Conservation (phyloP, 176 grass and related monocot genomes). For the Leersia perrieri region DNA sequence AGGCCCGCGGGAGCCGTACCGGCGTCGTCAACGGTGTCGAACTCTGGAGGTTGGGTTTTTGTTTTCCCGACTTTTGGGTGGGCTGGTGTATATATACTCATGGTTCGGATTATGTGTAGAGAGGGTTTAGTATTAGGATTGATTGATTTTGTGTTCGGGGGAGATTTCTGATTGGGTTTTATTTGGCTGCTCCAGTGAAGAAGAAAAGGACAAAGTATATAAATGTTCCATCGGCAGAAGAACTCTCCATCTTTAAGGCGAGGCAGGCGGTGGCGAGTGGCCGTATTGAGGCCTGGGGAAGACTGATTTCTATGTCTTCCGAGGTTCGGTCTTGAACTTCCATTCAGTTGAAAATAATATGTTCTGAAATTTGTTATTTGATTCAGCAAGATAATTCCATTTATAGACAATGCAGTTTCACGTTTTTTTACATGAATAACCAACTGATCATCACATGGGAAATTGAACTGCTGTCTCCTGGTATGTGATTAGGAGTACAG, state of each 20-base stretch:
- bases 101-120: not conserved
- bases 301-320: conserved; percentile 49
- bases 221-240: not conserved
- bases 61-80: too few species aligned
- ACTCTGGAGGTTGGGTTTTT: conserved; percentile 14
- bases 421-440: not conserved
- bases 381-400: not conserved
- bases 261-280: not conserved
- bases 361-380: not conserved
- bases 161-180: not conserved
- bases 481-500: not conserved
- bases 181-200: not conserved
- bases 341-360: not conserved
- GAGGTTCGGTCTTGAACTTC: conserved; percentile 21
- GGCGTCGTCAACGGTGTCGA: conserved; percentile 23
- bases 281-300: conserved; percentile 31
- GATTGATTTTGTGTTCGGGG: not conserved
- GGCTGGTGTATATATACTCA: too few species aligned
- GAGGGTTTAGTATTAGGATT: not conserved
- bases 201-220: conserved; percentile 5
- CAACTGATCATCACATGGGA: not conserved
- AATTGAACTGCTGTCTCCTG: not conserved
- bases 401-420: not conserved
- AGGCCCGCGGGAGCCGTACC: conserved; percentile 13
- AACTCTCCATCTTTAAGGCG: conserved; percentile 3